Evolutionary conservation across 148 eudicot species (phyloP), one percentile per base, ranked within the genome.

Genomic region (Agrostemma githago): DNA sequence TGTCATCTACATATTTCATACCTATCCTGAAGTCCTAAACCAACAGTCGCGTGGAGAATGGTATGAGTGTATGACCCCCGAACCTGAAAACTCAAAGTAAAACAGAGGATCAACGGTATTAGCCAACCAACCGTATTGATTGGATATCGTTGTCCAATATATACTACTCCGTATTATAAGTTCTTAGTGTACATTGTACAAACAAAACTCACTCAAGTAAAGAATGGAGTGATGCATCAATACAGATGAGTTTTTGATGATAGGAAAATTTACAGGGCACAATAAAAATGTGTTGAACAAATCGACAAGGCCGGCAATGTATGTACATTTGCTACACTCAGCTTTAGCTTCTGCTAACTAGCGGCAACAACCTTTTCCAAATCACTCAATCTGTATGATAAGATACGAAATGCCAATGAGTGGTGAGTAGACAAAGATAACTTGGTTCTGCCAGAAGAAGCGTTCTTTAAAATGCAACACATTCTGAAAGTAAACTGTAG

Each of bases 321-420:
- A 75, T 70, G 53, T 56, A 79, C 79, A 54, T 15, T 66, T 71
- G 42, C 19, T 21, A 17, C 51, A 51, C 34, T 56, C 79, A 46
- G 34, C 17, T 39, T 17, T 34, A 44, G 20, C 54, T 72, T n/a
- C 58, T 68, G 17, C 59, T 85, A 85, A 37, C 65, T 76, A 11
- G 92, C 83, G 60, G 88, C 72, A 40, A 87, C 88, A n/a, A 78
- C 86, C 71, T 78, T 43, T 70, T 95, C 99, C 74, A 95, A 84
- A 76, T 95, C 96, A 73, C 79, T 79, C 84, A 95, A 85, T 79
- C 99, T 95, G 96, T 70, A 84, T 5, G 26, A 43, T 20, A 40
- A 64, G 68, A 66, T 12, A 71, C 42, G 69, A 67, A 42, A 57
- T 38, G 68, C 17, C 53, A 20, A 56, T 15, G 37, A 73, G 70